Percentiles rank a stretch among this genome's conserved stretches.
phyloP scores from a whole-genome alignment of 129 eudicot genomes.

The Apium graveolens region DNA sequence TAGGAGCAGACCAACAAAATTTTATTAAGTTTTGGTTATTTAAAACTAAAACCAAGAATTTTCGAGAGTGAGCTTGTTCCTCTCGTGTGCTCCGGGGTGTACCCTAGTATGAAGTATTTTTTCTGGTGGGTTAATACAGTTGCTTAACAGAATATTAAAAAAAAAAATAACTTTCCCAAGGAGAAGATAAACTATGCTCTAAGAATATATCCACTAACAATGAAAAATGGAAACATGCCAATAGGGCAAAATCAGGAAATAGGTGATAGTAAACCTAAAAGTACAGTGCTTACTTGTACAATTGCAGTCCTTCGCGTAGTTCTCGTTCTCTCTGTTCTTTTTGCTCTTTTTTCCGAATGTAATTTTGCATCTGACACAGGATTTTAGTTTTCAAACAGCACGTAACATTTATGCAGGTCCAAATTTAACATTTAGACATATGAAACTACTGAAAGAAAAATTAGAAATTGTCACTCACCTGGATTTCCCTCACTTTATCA shows the following conservation, averaged over 20 bases:
- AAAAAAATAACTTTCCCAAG: neutral
- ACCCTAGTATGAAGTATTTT: too few species aligned
- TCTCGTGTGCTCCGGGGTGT: too few species aligned
- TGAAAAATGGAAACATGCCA: neutral
- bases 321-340: conserved; percentile 73
- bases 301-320: conserved; percentile 84
- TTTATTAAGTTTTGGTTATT: neutral
- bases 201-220: neutral
- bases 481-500: conserved; percentile 77
- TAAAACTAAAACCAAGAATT: neutral
- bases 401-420: neutral
- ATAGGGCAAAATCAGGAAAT: neutral
- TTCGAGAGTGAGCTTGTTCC: too few species aligned
- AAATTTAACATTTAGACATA: neutral
- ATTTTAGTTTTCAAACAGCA: neutral
- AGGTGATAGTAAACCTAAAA: neutral
- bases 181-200: neutral
- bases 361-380: conserved; percentile 64
- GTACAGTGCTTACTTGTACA: conserved; percentile 59
- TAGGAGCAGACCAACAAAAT: neutral
- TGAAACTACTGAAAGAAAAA: neutral
- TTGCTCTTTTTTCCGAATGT: conserved; percentile 68
- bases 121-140: too few species aligned
- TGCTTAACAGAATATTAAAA: too few species aligned
- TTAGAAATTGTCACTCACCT: conserved; percentile 37